Evolutionary conservation across 768 basidiomycete genomes (phyloP), one percentile per base, ranked within the genome.

Genomic region (Tremella fuciformis): DNA sequence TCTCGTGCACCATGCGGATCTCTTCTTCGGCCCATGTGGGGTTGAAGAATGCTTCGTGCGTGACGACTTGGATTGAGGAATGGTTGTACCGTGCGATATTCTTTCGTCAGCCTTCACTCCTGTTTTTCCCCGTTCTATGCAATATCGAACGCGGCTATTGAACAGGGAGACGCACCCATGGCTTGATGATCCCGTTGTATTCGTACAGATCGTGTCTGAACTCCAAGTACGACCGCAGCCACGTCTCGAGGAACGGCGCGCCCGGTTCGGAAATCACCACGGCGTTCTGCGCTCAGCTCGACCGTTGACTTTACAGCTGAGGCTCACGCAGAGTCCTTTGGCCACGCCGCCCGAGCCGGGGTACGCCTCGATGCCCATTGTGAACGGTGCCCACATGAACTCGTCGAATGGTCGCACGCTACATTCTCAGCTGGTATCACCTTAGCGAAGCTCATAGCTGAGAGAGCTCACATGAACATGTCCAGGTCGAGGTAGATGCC

Each of bases 1-100:
- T 47, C 55, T 75, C 72, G 57, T 75, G 74, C 0, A 68, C 64
- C 21, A 69, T 66, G 38, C 70, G 47, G n/a, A 72, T 66, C 58
- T 74, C 71, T n/a, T 71, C 62, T 1, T 76, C 77, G 38, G 70
- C 65, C 77, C 77, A 78, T 57, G 75, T 67, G 15, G 77, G 77
- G 74, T 74, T 76, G 60, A 78, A 78, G 64, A 78, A 77, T 8
- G 77, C 77, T 13, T 70, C 44, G 15, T 71, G 63, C 15, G 55
- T 58, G n/a, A 78, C 54, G 11, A 78, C 77, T 42, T 75, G 75
- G 9, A 77, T 59, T 37, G 76, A 75, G 9, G 63, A 50, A 1
- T 75, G 75, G 56, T 76, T 59, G 7, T 57, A 21, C 21, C 77
- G 57, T 0, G 77, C 77, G 21, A 78, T 56, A 55, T 73, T 64